These are phyloP conservation scores for Stephania japonica DNA, from an alignment of 164 flowering plant species.

Conservation along the genomic window DNA sequence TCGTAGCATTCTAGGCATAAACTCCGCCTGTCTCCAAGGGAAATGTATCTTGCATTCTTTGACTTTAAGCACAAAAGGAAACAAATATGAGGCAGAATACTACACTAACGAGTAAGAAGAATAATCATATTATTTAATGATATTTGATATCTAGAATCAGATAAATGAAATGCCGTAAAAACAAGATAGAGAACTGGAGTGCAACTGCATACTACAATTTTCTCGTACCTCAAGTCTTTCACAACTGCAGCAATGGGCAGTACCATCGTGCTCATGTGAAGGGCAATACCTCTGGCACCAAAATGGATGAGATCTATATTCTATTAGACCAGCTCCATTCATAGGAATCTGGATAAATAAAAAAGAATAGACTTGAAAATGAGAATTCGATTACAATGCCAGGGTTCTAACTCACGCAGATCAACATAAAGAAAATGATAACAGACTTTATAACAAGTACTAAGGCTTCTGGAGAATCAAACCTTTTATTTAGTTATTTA, in stretches of 20 bases:
- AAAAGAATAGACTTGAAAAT: neutral
- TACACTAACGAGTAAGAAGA: neutral
- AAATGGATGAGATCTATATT: constrained; percentile 91
- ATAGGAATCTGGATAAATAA: constrained; percentile 67
- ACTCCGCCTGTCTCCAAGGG: constrained; percentile 80
- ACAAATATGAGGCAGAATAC: neutral
- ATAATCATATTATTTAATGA: constrained; percentile 40
- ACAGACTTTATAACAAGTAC: neutral
- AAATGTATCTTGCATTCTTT: constrained; percentile 53
- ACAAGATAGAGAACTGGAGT: too few species aligned
- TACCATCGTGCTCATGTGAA: constrained; percentile 77
- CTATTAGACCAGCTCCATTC: constrained; percentile 84
- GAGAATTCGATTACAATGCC: too few species aligned
- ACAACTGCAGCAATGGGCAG: constrained; percentile 92
- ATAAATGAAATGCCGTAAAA: constrained; percentile 18
- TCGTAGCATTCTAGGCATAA: constrained; percentile 89
- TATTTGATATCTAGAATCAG: constrained; percentile 68
- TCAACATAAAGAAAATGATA: too few species aligned
- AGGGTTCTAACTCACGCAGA: too few species aligned
- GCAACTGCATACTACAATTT: neutral
- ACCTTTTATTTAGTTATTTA: too few species aligned
- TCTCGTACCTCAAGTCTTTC: constrained; percentile 16
- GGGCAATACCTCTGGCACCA: constrained; percentile 97
- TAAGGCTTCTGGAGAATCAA: neutral
- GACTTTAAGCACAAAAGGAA: constrained; percentile 34